Percentiles rank a stretch among this genome's conserved stretches.
phyloP scores from a whole-genome alignment of 2,329 filamentous ascomycete species.

The Scleromitrula shiraiana region DNA sequence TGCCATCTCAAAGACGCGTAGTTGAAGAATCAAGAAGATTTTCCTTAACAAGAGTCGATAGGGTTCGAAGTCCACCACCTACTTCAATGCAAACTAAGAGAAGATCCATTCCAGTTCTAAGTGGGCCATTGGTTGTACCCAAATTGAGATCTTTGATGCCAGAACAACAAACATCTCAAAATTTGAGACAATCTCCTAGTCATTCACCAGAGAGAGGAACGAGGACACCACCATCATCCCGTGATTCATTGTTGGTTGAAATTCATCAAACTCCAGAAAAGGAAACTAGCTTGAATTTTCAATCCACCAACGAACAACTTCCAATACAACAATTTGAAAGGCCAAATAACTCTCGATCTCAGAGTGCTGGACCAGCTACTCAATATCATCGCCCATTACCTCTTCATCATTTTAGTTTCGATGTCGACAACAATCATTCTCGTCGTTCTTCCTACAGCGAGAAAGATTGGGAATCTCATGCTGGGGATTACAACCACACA shows the following conservation, averaged over 20 bases:
- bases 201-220: background rate
- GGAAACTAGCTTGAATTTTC: background rate
- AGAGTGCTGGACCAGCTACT: background rate
- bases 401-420: constrained; percentile 8
- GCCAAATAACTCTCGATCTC: background rate
- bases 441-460: constrained; percentile 3
- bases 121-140: background rate
- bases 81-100: constrained; percentile 15
- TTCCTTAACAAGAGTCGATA: constrained; percentile 2
- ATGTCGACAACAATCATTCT: background rate
- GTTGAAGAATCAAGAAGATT: constrained; percentile 2
- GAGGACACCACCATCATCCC: background rate
- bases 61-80: constrained; percentile 2
- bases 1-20: constrained; percentile 8
- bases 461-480: constrained; percentile 8
- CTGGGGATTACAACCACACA: constrained; percentile 18
- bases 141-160: background rate
- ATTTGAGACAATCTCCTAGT: background rate
- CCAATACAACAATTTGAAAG: background rate
- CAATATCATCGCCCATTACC: constrained; percentile 5
- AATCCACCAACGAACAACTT: background rate
- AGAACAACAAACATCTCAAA: background rate
- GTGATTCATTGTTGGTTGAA: background rate
- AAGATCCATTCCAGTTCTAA: background rate
- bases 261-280: background rate